These are phyloP conservation scores for Phytopythium chamaehyphon DNA, from an alignment of 352 stramenopile genomes.

Conservation along the genomic window DNA sequence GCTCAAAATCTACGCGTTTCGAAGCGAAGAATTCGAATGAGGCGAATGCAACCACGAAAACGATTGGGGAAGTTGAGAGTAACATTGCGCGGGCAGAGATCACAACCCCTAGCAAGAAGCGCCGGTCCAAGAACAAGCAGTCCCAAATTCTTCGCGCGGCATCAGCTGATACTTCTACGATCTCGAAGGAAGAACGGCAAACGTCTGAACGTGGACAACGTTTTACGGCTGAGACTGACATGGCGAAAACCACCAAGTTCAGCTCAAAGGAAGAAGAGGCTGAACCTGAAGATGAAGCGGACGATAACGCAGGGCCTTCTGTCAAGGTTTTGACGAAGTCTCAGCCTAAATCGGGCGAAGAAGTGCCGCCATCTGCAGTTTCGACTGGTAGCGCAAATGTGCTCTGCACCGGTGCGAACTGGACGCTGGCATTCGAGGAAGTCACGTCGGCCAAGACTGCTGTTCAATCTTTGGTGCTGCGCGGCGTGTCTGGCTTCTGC, in stretches of 20 bases:
- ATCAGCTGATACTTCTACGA: not conserved
- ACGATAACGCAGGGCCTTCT: not conserved
- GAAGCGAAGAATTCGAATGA: too few relatives aligned
- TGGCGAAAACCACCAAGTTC: not conserved
- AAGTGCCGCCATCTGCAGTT: not conserved
- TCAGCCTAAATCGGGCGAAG: not conserved
- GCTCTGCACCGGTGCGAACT: conserved; percentile 6
- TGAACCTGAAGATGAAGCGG: conserved; percentile 1
- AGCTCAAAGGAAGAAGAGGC: not conserved
- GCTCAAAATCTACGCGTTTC: too few relatives aligned
- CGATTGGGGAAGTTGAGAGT: not conserved
- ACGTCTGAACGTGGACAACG: not conserved
- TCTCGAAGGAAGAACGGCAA: not conserved
- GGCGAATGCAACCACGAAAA: too few relatives aligned
- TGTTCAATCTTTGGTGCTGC: conserved; percentile 8
- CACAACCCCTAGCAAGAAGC: not conserved
- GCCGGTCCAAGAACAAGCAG: conserved; percentile 1
- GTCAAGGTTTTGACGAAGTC: not conserved
- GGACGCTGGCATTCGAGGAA: conserved; percentile 19
- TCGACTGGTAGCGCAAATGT: not conserved
- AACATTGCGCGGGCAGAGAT: not conserved
- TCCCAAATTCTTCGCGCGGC: not conserved
- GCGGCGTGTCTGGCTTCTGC: conserved; percentile 13
- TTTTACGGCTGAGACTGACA: not conserved
- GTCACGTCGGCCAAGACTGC: conserved; percentile 8